These are phyloP conservation scores for Amanita pseudoporphyria DNA, from an alignment of 768 basidiomycete genomes.

Conservation along the genomic window DNA sequence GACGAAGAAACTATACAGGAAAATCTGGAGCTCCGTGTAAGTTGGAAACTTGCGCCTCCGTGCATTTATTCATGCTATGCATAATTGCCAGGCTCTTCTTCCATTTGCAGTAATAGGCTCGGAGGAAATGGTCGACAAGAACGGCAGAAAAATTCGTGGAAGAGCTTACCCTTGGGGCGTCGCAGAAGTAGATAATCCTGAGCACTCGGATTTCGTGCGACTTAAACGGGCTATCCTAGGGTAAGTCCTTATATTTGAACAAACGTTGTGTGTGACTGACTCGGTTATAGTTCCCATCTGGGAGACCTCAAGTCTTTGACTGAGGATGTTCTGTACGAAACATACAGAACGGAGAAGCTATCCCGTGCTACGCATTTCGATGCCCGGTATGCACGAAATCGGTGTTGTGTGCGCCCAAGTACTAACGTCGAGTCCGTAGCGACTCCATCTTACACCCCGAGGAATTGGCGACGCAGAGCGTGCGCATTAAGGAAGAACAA, in stretches of 20 bases:
- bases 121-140: constrained; percentile 77
- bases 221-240: constrained; percentile 71
- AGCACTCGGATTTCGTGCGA: constrained; percentile 80
- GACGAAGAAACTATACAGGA: constrained; percentile 88
- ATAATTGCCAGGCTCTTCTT: constrained; percentile 39
- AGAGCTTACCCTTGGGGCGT: constrained; percentile 90
- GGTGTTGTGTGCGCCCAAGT: background rate
- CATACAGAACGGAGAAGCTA: constrained; percentile 84
- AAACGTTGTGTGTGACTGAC: constrained; percentile 8
- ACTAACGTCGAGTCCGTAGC: constrained; percentile 16
- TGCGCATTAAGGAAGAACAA: constrained; percentile 86
- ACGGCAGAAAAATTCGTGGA: constrained; percentile 70
- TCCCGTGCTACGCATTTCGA: constrained; percentile 58
- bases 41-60: constrained; percentile 12
- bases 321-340: constrained; percentile 79
- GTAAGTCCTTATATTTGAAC: constrained; percentile 24
- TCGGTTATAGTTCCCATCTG: constrained; percentile 52
- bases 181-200: constrained; percentile 86
- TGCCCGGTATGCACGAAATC: constrained; percentile 30
- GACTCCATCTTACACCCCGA: constrained; percentile 76
- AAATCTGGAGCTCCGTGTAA: constrained; percentile 77
- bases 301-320: constrained; percentile 79
- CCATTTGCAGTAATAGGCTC: constrained; percentile 87
- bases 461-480: constrained; percentile 78
- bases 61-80: background rate